Evolutionary conservation across 1,284 basidiomycete species (phyloP), one percentile per base, ranked within the genome.

Genomic region (Austroboletus niveus): DNA sequence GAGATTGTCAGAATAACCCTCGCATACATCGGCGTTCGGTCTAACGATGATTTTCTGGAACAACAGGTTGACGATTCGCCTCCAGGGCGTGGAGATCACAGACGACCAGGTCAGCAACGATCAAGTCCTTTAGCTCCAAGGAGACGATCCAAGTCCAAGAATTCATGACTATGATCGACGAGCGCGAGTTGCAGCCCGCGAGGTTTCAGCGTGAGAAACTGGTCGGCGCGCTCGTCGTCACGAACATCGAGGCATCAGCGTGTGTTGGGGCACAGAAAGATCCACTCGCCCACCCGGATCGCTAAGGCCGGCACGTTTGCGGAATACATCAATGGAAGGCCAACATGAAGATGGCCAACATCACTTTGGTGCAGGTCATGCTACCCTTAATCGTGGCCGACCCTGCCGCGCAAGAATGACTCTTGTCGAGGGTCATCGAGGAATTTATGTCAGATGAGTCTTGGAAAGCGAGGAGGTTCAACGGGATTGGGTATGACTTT

Each of bases 291-390:
- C 1, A 61, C 52, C 34, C 53, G 56, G 2, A 29, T 63, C 3
- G 47, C 63, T 2, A 59, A 52, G 27, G 7, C 40, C 41, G 36
- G 58, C 29, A 61, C 61, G 7, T 63, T 65, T 8, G 27, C 42
- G 5, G 53, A 59, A 15, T 65, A 59, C 39, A 55, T 36, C 38
- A 45, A 5, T 59, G n/a, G n/a, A n/a, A n/a, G 54, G 61, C 22
- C 22, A 57, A 24, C 32, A 34, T 34, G 11, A 41, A 59, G 38
- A 31, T 4, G 1, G 27, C 35, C n/a, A 48, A 55, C 1, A 39
- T 47, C 5, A 38, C 31, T 5, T 40, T 47, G 0, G 54, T 46
- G 15, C 61, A 63, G 46, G 49, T 57, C 34, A 63, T 65, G 20
- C 46, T 65, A 2, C 63, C 61, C 0, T 1, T 47, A 1, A 42